Base-by-base conservation (phyloP, 2,329 filamentous ascomycete genomes). In the Hypoxylon sp. region DNA sequence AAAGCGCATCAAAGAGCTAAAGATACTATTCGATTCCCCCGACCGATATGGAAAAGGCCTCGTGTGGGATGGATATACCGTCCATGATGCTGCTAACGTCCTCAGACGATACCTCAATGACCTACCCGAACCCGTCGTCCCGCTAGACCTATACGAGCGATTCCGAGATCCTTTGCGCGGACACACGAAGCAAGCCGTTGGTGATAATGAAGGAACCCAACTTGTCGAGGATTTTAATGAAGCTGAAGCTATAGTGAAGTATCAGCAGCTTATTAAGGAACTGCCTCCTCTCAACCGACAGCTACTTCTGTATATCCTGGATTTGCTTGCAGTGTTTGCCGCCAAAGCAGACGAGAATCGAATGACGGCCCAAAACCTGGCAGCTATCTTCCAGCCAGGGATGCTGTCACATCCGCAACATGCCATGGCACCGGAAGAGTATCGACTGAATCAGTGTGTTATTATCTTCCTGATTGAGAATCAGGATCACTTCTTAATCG, bases 391-490 rank as follows among this genome's bases (percentile, higher is more conserved):
- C 70, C 94, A 99, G 69, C 94, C 94, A 0, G 94, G 94, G 46
- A 89, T 99, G 75, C 81, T 99, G 9, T 97, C 92, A 2, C 94
- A 99, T 69, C 94, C 94, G 1, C 78, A 83, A 52, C 94, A 99
- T 70, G 92, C 96, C 66, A 97, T 99, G 93, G 87, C 91, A 0
- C 94, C 94, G 0, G 84, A 89, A 49, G 93, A 97, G 67, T 99
- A 99, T 69, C 87, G 91, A 21, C 78, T 99, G 4, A 97, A 95
- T 68, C 94, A 99, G 78, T 93, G 94, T 65, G 93, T 99, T 13
- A 81, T 99, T 58, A 96, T 99, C 40, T 99, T 99, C 71, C 76
- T 99, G 62, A 99, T 99, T 61, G 92, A 97, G 68, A 96, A 99
- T 65, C 94, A 99, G 70, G 94, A 99, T 67, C 90, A 96, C 71